Evolutionary conservation across 345 rosid genomes (phyloP).

Genomic region (Odontarrhena argentea): DNA sequence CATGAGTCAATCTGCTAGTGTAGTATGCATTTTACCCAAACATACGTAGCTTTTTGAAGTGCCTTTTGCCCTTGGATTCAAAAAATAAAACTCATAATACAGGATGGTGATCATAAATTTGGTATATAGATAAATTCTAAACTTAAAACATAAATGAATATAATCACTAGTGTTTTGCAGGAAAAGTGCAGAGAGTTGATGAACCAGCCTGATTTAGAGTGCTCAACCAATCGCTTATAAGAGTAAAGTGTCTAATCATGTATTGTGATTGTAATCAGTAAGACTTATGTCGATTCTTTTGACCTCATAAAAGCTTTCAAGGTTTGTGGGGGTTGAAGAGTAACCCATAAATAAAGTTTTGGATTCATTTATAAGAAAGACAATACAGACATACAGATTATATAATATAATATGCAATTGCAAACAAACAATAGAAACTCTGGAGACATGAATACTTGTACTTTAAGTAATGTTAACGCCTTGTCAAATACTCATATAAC

Average conservation of each 20-base stretch:
- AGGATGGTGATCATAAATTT: not conserved
- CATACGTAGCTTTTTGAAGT: conserved; percentile 26
- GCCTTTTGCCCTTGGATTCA: not conserved
- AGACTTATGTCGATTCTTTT: not conserved
- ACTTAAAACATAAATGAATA: conserved; percentile 16
- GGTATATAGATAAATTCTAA: not conserved
- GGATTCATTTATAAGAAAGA: too few relatives aligned
- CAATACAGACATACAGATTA: too few relatives aligned
- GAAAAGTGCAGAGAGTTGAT: conserved; percentile 36
- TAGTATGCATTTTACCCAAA: conserved; percentile 34
- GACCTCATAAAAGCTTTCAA: conserved; percentile 16
- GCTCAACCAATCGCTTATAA: conserved; percentile 51
- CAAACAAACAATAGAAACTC: too few relatives aligned
- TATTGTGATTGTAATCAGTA: conserved; percentile 23
- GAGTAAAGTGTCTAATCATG: conserved; percentile 5
- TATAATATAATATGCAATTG: too few relatives aligned
- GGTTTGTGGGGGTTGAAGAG: not conserved
- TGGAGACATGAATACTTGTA: too few relatives aligned
- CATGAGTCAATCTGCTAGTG: conserved; percentile 39
- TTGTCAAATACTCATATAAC: too few relatives aligned
- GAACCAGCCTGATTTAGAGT: conserved; percentile 52
- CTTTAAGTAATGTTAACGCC: too few relatives aligned
- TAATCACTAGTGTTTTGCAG: conserved; percentile 36
- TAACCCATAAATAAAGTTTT: too few relatives aligned
- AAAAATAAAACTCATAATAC: not conserved